These are phyloP conservation scores for Aspergillus cejpii DNA, from an alignment of 2,329 filamentous ascomycete species.

Conservation along the genomic window DNA sequence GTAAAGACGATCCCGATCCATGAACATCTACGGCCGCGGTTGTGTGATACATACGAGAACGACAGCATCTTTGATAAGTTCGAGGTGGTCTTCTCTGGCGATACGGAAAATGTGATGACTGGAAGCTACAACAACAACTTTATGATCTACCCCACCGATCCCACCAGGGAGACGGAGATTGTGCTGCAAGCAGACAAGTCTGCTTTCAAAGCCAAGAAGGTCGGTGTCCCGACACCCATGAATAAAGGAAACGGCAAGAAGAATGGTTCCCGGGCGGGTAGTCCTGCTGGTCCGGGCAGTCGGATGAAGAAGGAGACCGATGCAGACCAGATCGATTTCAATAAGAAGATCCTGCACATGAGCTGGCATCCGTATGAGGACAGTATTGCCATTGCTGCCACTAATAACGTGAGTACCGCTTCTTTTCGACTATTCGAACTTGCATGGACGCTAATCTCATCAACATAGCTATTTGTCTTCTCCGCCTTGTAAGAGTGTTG, in stretches of 20 bases:
- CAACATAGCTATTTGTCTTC: conserved; percentile 64
- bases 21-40: conserved; percentile 84
- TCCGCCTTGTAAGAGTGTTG: conserved; percentile 55
- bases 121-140: conserved; percentile 99
- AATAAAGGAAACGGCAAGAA: conserved; percentile 78
- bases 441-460: conserved; percentile 13
- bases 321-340: conserved; percentile 98
- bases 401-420: conserved; percentile 79
- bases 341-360: conserved; percentile 99
- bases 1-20: conserved; percentile 99
- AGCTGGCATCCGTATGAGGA: conserved; percentile 99
- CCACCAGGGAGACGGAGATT: conserved; percentile 92
- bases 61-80: conserved; percentile 99
- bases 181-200: conserved; percentile 97
- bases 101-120: conserved; percentile 98
- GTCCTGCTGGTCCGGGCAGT: conserved; percentile 79
- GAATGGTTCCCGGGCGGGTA: conserved; percentile 76
- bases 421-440: background rate
- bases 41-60: conserved; percentile 98
- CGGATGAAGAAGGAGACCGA: conserved; percentile 99
- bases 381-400: conserved; percentile 98
- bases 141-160: conserved; percentile 98
- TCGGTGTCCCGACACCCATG: conserved; percentile 94
- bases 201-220: conserved; percentile 99
- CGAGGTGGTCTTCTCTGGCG: conserved; percentile 96